Evolutionary conservation across 352 stramenopile species (phyloP).

Genomic region (Phytophthora nicotianae): DNA sequence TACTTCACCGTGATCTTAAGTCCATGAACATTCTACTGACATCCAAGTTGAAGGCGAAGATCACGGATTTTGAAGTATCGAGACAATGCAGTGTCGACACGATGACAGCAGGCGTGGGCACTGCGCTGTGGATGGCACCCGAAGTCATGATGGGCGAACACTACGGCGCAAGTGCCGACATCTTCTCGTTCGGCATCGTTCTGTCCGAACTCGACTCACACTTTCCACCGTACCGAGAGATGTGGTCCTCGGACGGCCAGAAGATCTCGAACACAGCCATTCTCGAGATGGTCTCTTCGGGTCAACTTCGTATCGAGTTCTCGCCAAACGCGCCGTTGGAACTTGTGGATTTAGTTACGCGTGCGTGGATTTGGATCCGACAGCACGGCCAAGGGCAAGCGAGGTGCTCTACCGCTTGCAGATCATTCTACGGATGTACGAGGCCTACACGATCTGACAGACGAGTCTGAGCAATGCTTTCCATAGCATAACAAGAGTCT

Average conservation of each 20-base stretch:
- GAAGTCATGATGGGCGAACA: background rate
- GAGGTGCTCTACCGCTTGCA: constrained; percentile 38
- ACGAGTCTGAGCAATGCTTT: background rate
- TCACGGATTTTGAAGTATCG: too few species aligned
- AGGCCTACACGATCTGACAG: constrained; percentile 17
- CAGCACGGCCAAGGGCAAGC: constrained; percentile 28
- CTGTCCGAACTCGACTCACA: background rate
- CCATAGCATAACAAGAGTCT: background rate
- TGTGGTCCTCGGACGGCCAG: background rate
- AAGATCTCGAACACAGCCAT: background rate
- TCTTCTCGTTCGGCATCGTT: background rate
- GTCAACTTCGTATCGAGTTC: constrained; percentile 36
- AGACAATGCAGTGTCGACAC: too few species aligned
- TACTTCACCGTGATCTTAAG: too few species aligned
- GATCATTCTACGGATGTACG: constrained; percentile 22
- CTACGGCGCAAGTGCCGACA: background rate
- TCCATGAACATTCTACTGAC: too few species aligned
- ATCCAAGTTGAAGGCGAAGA: too few species aligned
- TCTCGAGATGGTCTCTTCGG: constrained; percentile 40
- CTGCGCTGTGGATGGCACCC: background rate
- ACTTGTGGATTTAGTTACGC: constrained; percentile 19
- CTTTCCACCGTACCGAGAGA: background rate
- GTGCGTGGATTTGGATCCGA: constrained; percentile 26
- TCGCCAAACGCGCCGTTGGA: constrained; percentile 10
- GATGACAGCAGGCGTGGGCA: background rate